These are phyloP conservation scores for Sphagnurus paluster DNA, from an alignment of 1,284 basidiomycete species.

Conservation along the genomic window DNA sequence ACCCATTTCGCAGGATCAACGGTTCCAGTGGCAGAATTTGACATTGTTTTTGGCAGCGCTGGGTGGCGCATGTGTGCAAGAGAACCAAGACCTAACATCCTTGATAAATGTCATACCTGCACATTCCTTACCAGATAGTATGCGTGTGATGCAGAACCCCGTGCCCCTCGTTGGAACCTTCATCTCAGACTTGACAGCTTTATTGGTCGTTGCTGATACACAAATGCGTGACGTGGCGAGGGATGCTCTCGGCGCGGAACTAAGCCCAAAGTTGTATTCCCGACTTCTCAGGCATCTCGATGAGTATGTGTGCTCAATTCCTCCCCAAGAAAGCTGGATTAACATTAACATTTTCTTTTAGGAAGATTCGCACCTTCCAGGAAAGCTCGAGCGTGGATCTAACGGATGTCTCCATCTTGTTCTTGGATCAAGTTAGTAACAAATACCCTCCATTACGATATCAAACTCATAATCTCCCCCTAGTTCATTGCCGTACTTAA, in stretches of 20 bases:
- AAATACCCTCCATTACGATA: background rate
- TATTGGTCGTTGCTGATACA: conserved; percentile 63
- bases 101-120: conserved; percentile 59
- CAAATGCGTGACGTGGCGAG: conserved; percentile 74
- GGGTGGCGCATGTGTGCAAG: conserved; percentile 66
- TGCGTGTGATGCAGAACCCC: conserved; percentile 64
- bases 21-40: conserved; percentile 86
- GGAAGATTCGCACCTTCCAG: conserved; percentile 30
- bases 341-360: conserved; percentile 11
- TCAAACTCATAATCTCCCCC: background rate
- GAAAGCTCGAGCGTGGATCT: conserved; percentile 30
- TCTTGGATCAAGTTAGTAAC: conserved; percentile 70
- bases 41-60: conserved; percentile 80
- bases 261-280: conserved; percentile 69
- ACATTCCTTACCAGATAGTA: conserved; percentile 66
- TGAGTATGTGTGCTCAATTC: conserved; percentile 52
- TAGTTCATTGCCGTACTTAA: conserved; percentile 77
- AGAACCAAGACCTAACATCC: conserved; percentile 46
- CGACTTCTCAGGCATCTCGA: conserved; percentile 72
- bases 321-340: background rate
- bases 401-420: conserved; percentile 59
- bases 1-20: conserved; percentile 58
- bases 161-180: conserved; percentile 60
- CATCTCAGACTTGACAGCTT: conserved; percentile 68
- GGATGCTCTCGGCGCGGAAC: conserved; percentile 79